These are phyloP conservation scores for Pneumocystis carinii DNA, from an alignment of 1,139 yeast genomes.

Conservation along the genomic window DNA sequence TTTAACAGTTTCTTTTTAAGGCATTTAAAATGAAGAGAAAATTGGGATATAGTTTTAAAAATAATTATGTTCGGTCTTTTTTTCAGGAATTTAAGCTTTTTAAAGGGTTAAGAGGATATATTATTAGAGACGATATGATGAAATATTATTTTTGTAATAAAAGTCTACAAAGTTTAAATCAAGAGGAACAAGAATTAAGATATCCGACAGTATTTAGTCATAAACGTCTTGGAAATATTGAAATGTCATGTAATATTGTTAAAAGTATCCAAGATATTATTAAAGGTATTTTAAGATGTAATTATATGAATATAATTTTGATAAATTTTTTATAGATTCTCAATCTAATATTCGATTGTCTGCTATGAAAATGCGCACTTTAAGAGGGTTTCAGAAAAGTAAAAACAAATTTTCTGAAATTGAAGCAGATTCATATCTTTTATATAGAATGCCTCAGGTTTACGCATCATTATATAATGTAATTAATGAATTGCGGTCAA, in stretches of 20 bases:
- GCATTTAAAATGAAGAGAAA: too few species aligned
- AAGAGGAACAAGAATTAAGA: not conserved
- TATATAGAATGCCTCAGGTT: constrained; percentile 70
- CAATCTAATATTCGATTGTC: not conserved
- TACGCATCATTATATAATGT: constrained; percentile 61
- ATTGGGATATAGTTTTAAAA: not conserved
- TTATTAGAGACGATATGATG: not conserved
- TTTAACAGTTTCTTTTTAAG: too few species aligned
- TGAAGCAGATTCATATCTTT: constrained; percentile 52
- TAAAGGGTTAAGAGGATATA: not conserved
- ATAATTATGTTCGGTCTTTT: not conserved
- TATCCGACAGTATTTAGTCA: not conserved
- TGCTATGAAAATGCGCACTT: not conserved
- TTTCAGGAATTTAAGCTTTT: not conserved
- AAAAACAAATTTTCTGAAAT: constrained; percentile 4
- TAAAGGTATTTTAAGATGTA: not conserved
- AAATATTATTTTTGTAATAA: not conserved
- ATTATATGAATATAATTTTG: not conserved
- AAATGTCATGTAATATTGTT: not conserved
- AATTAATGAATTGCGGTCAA: constrained; percentile 46
- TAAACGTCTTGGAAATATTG: not conserved
- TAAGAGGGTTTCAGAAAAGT: not conserved
- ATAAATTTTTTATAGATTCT: not conserved
- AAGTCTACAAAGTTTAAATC: not conserved
- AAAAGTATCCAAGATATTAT: not conserved